Conservation (phyloP, 768 basidiomycete species). For the Mycena olivaceomarginata region DNA sequence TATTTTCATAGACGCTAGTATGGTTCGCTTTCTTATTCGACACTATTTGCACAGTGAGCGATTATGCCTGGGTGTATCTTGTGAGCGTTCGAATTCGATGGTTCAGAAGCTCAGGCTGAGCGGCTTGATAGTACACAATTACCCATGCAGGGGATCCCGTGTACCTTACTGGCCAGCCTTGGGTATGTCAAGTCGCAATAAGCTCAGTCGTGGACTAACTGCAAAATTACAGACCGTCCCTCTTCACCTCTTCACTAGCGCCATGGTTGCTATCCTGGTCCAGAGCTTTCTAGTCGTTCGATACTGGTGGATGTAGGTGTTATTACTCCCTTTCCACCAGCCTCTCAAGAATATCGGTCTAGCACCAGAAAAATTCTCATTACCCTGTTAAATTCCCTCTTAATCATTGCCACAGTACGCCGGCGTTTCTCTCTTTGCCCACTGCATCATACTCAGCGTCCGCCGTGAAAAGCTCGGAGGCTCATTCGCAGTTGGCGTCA, state of each 20-base stretch:
- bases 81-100: too few relatives aligned
- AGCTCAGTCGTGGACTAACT: slow-evolving; percentile 15
- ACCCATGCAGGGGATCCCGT: too few relatives aligned
- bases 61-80: slow-evolving; percentile 12
- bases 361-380: slow-evolving; percentile 30
- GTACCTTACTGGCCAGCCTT: not conserved
- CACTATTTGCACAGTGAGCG: slow-evolving; percentile 22
- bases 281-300: not conserved
- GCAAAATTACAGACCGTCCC: slow-evolving; percentile 29
- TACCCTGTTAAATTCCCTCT: not conserved
- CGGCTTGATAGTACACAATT: too few relatives aligned
- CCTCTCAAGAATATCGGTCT: slow-evolving; percentile 25
- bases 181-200: not conserved
- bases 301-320: slow-evolving; percentile 31
- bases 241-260: slow-evolving; percentile 25
- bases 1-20: slow-evolving; percentile 26
- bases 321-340: not conserved
- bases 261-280: slow-evolving; percentile 26
- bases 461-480: too few relatives aligned
- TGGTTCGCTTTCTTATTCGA: slow-evolving; percentile 21
- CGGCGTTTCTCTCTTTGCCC: too few relatives aligned
- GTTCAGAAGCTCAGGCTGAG: too few relatives aligned
- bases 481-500: too few relatives aligned
- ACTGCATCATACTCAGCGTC: too few relatives aligned
- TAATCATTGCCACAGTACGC: too few relatives aligned